Evolutionary conservation across 2,329 filamentous ascomycete species (phyloP).

Genomic region (Cytospora piceae): DNA sequence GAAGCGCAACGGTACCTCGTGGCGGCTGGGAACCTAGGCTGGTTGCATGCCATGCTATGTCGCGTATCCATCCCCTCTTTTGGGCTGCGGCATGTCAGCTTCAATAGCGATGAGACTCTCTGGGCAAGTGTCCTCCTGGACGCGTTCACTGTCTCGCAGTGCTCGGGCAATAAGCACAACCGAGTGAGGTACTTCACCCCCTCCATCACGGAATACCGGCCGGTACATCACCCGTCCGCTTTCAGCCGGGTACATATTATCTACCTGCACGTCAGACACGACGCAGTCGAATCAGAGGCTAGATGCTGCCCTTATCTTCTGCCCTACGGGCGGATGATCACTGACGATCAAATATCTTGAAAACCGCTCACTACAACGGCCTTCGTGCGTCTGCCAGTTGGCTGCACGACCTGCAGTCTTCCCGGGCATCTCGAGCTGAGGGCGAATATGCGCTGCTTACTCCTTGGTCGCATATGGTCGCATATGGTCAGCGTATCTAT

Average conservation of each 20-base stretch:
- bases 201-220: conserved; percentile 22
- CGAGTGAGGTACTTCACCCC: conserved; percentile 24
- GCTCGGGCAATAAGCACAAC: not conserved
- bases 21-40: conserved; percentile 19
- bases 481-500: not conserved
- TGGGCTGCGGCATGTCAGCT: not conserved
- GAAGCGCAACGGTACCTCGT: conserved; percentile 16
- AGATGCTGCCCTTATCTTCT: conserved; percentile 18
- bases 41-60: conserved; percentile 9
- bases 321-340: conserved; percentile 25
- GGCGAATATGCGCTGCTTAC: not conserved
- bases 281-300: conserved; percentile 4
- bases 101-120: not conserved
- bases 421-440: not conserved
- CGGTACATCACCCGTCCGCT: conserved; percentile 15
- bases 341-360: not conserved
- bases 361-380: conserved; percentile 9
- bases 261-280: conserved; percentile 23
- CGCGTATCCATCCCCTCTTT: not conserved
- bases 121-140: not conserved
- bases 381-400: conserved; percentile 2
- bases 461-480: not conserved
- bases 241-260: conserved; percentile 28
- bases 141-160: not conserved
- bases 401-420: not conserved